These are phyloP conservation scores for Sphaerulina vaccinii DNA, from an alignment of 2,329 filamentous ascomycete genomes.

Conservation along the genomic window DNA sequence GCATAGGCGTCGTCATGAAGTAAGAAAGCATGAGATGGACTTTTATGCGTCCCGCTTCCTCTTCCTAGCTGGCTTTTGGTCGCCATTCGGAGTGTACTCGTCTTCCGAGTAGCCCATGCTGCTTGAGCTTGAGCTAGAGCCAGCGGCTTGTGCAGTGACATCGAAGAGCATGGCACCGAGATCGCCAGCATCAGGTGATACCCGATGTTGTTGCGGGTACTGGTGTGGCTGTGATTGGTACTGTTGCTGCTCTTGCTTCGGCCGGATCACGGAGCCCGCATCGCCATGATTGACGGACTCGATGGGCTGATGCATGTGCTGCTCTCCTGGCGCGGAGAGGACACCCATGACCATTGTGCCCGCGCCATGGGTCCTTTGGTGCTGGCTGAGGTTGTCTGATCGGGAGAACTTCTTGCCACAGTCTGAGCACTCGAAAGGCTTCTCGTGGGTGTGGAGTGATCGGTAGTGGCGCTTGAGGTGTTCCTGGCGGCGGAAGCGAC, in stretches of 20 bases:
- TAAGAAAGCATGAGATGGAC: conserved; percentile 5
- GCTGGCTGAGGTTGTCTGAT: conserved; percentile 94
- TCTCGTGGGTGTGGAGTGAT: conserved; percentile 96
- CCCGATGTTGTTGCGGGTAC: conserved; percentile 28
- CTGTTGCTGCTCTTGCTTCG: conserved; percentile 36
- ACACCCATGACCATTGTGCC: conserved; percentile 90
- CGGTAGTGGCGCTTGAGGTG: conserved; percentile 98
- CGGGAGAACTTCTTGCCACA: conserved; percentile 99
- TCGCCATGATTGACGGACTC: conserved; percentile 38
- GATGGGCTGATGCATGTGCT: conserved; percentile 34
- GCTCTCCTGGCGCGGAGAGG: conserved; percentile 45
- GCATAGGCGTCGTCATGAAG: conserved; percentile 12
- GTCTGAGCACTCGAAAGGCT: conserved; percentile 96
- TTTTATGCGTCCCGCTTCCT: conserved; percentile 47
- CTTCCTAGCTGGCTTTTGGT: conserved; percentile 40
- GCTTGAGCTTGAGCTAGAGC: conserved; percentile 49
- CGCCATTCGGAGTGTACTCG: conserved; percentile 26
- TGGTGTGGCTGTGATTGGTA: conserved; percentile 26
- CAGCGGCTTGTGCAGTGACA: conserved; percentile 66
- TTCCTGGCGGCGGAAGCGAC: conserved; percentile 95
- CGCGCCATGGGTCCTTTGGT: conserved; percentile 87
- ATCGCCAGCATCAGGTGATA: conserved; percentile 57
- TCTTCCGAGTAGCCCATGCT: conserved; percentile 37
- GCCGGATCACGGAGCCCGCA: conserved; percentile 36
- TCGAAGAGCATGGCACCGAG: conserved; percentile 80